Evolutionary conservation across 2,329 filamentous ascomycete species (phyloP), one percentile per base, ranked within the genome.

Genomic region (Emergomyces pasteurianus): DNA sequence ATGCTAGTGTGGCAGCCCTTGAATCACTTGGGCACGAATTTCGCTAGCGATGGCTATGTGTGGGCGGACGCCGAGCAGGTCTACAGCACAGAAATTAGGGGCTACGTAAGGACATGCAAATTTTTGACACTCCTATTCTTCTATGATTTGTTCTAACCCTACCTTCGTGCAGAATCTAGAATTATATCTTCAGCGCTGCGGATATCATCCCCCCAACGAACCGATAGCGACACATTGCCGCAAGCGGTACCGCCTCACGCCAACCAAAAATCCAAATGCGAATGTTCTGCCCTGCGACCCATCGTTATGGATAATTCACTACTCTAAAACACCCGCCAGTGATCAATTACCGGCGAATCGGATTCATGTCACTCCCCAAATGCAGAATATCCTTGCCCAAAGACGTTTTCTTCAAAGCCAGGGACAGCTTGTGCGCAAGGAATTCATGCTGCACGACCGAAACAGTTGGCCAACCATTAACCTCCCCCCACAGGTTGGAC

Each of bases 401-500:
- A 80, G 85, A n/a, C 75, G 77, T 57, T 81, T 80, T 67, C 73
- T 89, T 79, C 75, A 86, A 88, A 74, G 82, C 60, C 88, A 89
- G 65, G 92, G 91, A 7, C 88, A 92, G 68, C 86, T 96, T 52
- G 83, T 87, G 61, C 87, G 90, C 67, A 95, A 96, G 71, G 91
- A 96, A 69, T 97, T 97, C 71, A 95, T 96, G 86, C 81, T 97
- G 23, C 86, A 89, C 57, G 94, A 97, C 74, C 85, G 90, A 47
- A 82, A 85, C 65, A 95, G 90, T 75, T 97, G 92, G 92, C 92
- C 94, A 3, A 86, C 86, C 28, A 87, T 97, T 62, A 84, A 84
- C 52, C 84, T 89, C 64, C 88, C 88, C 0, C 77, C 78, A 63
- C 76, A 73, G 66, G 74, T 67, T 74, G 80, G 60, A 67, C 77